Base-by-base conservation (phyloP, 129 eudicot genomes). In the Flaveria ramosissima region DNA sequence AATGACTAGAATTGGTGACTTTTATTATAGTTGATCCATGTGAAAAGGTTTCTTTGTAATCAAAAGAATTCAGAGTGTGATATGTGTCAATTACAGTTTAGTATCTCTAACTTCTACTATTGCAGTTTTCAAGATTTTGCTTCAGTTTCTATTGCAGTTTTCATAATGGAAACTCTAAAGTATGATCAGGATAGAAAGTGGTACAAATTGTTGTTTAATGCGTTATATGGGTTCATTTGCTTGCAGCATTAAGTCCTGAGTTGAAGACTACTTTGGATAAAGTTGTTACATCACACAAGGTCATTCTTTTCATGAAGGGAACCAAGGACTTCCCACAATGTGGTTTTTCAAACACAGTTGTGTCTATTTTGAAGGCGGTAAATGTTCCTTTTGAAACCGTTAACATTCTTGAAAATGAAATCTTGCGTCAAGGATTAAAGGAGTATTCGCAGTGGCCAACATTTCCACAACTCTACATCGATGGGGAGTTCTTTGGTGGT, bases 371-470 rank as follows among this genome's bases (percentile, higher is more conserved):
- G 76, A 91, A 70, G 72, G 67, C 92, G 14, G 75, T 84, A 46
- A 86, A 87, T 73, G 97, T 86, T 7, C 93, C 97, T 26, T 94
- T 94, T 78, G 97, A 94, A 76, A 91, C 98, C 0, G 81, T 94
- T 39, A 78, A 94, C 47, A 91, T 94, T 71, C 86, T 94, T 19
- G 98, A 94, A 48, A 94, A 91, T 69, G 96, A 94, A 62, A 43
- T 86, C 9, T 77, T 94, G 68, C 97, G 98, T 41, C 93, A 87
- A 85, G 98, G 87, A 16, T 61, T 94, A 75, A 94, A 94, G 84
- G 98, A 94, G 64, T 94, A 94, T 69, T 94, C 98, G 26, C 91
- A 86, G 70, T 94, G 98, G 98, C 98, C 98, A 42, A 94, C 98
- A 53, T 94, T 94, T 83, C 98, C 98, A 12, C 98, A 94, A 70